A percentile compares a stretch with the other conserved stretches of the same genome.
Evolutionary conservation across 2,329 filamentous ascomycete species (phyloP).

Genomic region (Neospermospora avenae): DNA sequence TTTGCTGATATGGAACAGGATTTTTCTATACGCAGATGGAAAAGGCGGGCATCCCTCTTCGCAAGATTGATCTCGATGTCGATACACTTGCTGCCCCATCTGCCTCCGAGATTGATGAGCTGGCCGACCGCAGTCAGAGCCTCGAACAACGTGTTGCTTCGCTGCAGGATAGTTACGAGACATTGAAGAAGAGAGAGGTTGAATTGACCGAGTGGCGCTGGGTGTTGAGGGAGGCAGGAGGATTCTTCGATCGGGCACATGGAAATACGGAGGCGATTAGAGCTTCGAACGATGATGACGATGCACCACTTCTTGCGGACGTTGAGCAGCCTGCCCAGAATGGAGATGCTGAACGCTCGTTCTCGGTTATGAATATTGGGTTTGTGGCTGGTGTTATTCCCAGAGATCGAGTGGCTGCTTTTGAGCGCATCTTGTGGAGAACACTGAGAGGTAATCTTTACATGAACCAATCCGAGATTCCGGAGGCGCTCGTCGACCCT

Average conservation of each 20-base stretch:
- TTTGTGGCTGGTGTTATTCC: slow-evolving; percentile 96
- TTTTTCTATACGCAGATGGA: slow-evolving; percentile 97
- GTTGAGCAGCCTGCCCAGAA: slow-evolving; percentile 78
- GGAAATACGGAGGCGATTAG: slow-evolving; percentile 96
- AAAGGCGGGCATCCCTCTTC: slow-evolving; percentile 80
- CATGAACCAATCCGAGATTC: slow-evolving; percentile 99
- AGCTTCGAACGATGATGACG: slow-evolving; percentile 78
- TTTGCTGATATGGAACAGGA: slow-evolving; percentile 48
- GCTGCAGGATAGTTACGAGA: slow-evolving; percentile 97
- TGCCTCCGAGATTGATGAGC: slow-evolving; percentile 92
- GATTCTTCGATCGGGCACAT: slow-evolving; percentile 95
- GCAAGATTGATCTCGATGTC: slow-evolving; percentile 87
- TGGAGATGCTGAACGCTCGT: slow-evolving; percentile 70
- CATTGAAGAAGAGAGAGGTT: slow-evolving; percentile 93
- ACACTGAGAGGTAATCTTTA: slow-evolving; percentile 96
- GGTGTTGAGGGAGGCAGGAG: slow-evolving; percentile 92
- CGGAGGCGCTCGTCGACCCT: slow-evolving; percentile 87
- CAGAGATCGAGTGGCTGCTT: slow-evolving; percentile 87
- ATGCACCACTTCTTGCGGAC: slow-evolving; percentile 89
- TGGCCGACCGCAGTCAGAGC: slow-evolving; percentile 86
- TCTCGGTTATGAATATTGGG: slow-evolving; percentile 97
- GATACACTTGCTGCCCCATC: slow-evolving; percentile 83
- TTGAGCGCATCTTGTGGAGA: slow-evolving; percentile 96
- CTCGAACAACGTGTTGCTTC: slow-evolving; percentile 88
- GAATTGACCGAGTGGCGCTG: slow-evolving; percentile 98